These are phyloP conservation scores for Ustilago sp. DNA, from an alignment of 1,284 basidiomycete species.

Conservation along the genomic window DNA sequence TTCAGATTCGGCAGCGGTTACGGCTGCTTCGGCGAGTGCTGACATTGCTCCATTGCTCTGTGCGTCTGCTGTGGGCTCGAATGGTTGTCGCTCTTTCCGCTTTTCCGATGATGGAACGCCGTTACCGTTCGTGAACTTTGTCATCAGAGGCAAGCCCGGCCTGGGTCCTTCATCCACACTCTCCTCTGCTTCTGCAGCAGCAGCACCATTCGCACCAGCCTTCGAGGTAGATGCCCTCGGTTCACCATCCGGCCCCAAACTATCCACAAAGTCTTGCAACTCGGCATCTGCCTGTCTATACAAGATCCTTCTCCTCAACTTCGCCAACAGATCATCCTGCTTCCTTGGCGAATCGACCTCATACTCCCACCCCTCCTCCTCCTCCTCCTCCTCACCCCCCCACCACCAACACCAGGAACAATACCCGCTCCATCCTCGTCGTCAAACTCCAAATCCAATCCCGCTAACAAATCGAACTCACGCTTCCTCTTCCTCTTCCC, in stretches of 20 bases:
- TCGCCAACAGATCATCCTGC: slow-evolving; percentile 45
- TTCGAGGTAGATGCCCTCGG: slow-evolving; percentile 9
- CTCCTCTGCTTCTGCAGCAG: background rate
- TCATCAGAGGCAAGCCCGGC: slow-evolving; percentile 18
- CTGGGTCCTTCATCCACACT: slow-evolving; percentile 27
- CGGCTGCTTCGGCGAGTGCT: slow-evolving; percentile 29
- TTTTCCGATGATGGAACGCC: slow-evolving; percentile 34
- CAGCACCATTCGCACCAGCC: background rate
- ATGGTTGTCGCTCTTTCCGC: slow-evolving; percentile 47
- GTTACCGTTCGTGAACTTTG: background rate
- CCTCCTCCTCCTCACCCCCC: slow-evolving; percentile 15
- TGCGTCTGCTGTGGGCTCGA: slow-evolving; percentile 15
- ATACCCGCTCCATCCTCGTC: slow-evolving; percentile 24
- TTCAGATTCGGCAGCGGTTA: slow-evolving; percentile 25
- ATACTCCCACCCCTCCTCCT: slow-evolving; percentile 32
- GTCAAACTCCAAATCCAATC: slow-evolving; percentile 40
- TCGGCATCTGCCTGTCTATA: slow-evolving; percentile 47
- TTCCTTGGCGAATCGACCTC: slow-evolving; percentile 24
- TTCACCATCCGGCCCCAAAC: slow-evolving; percentile 25
- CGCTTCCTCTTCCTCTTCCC: slow-evolving; percentile 27
- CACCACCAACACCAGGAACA: slow-evolving; percentile 21
- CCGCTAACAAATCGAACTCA: slow-evolving; percentile 47
- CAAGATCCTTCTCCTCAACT: slow-evolving; percentile 41
- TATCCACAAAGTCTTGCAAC: slow-evolving; percentile 43
- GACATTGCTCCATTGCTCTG: slow-evolving; percentile 31